phyloP scores from a whole-genome alignment of 2,329 filamentous ascomycete species.

The Didymella segeticola region DNA sequence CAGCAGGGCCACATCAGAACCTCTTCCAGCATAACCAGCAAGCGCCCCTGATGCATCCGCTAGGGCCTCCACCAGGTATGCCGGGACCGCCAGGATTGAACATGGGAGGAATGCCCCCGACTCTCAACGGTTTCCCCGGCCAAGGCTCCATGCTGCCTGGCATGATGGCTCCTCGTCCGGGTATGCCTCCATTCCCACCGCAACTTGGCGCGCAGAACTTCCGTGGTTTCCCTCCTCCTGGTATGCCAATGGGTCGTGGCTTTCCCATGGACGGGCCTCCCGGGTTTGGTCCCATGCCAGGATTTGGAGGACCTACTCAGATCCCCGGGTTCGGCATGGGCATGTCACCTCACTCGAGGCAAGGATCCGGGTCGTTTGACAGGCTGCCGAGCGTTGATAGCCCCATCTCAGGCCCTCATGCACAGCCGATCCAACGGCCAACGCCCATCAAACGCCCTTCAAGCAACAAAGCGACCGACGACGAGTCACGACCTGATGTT shows the following conservation, averaged over 20 bases:
- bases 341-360: conserved; percentile 71
- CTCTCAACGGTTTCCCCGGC: conserved; percentile 57
- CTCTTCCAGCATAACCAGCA: conserved; percentile 64
- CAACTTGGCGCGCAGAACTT: conserved; percentile 59
- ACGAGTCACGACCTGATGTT: conserved; percentile 59
- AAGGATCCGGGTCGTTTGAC: conserved; percentile 71
- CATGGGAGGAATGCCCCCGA: conserved; percentile 54
- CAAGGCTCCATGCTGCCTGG: conserved; percentile 61
- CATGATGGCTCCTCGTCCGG: conserved; percentile 62
- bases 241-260: conserved; percentile 65
- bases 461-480: conserved; percentile 67
- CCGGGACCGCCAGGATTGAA: conserved; percentile 61
- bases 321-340: conserved; percentile 50
- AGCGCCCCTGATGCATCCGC: conserved; percentile 69
- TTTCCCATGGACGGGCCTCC: conserved; percentile 62
- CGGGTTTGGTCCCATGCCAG: conserved; percentile 49
- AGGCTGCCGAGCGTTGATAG: conserved; percentile 64
- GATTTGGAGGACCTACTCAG: conserved; percentile 42
- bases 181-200: conserved; percentile 63
- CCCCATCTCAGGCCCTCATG: conserved; percentile 55
- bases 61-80: conserved; percentile 64
- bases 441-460: conserved; percentile 87
- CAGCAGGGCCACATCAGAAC: conserved; percentile 54
- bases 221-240: conserved; percentile 64
- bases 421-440: conserved; percentile 80